A percentile compares a stretch with the other conserved stretches of the same genome.
phyloP scores from a whole-genome alignment of 805 yeast genomes.

The Ogataea trehalophila region DNA sequence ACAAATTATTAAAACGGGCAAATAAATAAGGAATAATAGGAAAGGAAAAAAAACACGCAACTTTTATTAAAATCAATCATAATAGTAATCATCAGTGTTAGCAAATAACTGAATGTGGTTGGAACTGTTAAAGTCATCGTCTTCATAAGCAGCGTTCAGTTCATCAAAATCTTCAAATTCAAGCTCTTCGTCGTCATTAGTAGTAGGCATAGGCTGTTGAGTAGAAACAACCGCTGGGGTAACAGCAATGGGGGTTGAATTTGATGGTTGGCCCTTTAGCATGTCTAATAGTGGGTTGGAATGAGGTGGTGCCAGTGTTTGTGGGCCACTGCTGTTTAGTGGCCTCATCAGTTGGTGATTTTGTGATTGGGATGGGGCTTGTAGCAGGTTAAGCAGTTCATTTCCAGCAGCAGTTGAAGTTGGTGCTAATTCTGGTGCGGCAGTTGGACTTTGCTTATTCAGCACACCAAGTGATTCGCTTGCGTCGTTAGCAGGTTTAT shows the following conservation, averaged over 20 bases:
- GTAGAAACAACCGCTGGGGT: background rate
- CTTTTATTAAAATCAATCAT: slow-evolving; percentile 1
- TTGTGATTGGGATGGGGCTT: background rate
- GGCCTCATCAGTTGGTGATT: background rate
- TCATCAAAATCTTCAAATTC: slow-evolving; percentile 24
- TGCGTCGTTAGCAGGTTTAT: background rate
- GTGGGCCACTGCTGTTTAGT: background rate
- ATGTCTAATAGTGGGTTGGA: background rate
- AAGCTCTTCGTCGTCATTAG: slow-evolving; percentile 9
- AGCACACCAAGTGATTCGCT: background rate
- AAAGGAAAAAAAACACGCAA: background rate
- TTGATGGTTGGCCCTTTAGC: background rate
- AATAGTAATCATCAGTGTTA: slow-evolving; percentile 14
- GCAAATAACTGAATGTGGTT: slow-evolving; percentile 18
- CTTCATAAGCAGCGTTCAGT: slow-evolving; percentile 18
- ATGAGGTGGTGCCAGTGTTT: background rate
- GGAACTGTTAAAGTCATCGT: slow-evolving; percentile 5
- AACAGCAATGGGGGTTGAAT: background rate
- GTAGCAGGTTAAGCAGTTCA: slow-evolving; percentile 4
- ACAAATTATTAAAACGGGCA: background rate
- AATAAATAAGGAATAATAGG: background rate
- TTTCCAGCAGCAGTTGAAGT: background rate
- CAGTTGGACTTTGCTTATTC: background rate
- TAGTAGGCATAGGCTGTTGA: background rate
- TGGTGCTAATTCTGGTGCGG: background rate